Evolutionary conservation across 1,284 basidiomycete species (phyloP).

Genomic region (Papiliotrema flavescens): DNA sequence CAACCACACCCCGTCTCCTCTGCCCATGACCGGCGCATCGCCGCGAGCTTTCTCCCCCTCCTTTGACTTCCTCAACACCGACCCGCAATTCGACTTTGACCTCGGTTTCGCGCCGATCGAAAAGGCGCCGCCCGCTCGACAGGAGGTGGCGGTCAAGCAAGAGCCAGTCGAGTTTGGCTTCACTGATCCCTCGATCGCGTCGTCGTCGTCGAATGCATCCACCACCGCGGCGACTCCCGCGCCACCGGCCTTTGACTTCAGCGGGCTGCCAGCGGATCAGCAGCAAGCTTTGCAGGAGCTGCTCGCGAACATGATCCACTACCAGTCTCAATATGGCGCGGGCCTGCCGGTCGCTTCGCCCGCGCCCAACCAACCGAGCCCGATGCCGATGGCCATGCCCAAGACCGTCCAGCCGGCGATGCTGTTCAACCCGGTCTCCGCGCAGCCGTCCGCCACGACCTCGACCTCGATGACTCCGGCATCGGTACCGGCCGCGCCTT

Average conservation of each 20-base stretch:
- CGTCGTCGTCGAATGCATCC: background rate
- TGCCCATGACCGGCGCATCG: constrained; percentile 9
- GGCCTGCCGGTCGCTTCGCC: constrained; percentile 8
- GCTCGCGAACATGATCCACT: constrained; percentile 34
- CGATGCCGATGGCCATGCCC: background rate
- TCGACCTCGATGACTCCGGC: constrained; percentile 12
- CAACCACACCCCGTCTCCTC: constrained; percentile 42
- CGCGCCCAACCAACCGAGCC: background rate
- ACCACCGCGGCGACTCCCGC: constrained; percentile 1
- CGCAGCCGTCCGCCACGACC: background rate
- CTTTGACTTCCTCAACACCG: constrained; percentile 6
- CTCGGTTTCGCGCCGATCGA: constrained; percentile 14
- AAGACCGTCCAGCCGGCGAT: constrained; percentile 1
- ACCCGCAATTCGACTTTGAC: constrained; percentile 20
- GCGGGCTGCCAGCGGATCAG: constrained; percentile 33
- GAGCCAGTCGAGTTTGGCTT: constrained; percentile 34
- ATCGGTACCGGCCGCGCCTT: background rate
- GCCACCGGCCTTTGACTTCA: constrained; percentile 9
- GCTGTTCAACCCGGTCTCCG: background rate
- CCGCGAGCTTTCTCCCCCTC: constrained; percentile 17
- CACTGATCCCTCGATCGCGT: constrained; percentile 3
- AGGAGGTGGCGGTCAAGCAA: constrained; percentile 32
- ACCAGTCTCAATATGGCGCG: constrained; percentile 33
- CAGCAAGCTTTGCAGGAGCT: constrained; percentile 41
- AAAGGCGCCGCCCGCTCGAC: constrained; percentile 10